These are phyloP conservation scores for Orbilia javanica DNA, from an alignment of 2,329 filamentous ascomycete genomes.

Conservation along the genomic window DNA sequence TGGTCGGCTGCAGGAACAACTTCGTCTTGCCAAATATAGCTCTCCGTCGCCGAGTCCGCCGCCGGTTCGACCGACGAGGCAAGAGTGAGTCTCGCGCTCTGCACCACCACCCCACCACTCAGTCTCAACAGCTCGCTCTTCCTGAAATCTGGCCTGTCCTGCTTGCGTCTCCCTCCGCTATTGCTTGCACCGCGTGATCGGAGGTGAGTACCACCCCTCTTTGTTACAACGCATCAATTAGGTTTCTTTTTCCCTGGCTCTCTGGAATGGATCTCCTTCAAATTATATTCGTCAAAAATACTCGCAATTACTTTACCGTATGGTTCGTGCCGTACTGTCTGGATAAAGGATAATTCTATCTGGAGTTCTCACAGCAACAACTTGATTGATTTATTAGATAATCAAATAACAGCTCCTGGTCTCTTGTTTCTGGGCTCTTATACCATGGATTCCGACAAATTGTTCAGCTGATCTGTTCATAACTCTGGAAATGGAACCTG, in stretches of 20 bases:
- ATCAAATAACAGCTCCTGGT: constrained; percentile 7
- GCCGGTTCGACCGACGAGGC: constrained; percentile 38
- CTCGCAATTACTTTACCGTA: constrained; percentile 15
- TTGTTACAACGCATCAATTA: constrained; percentile 31
- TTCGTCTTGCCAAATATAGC: constrained; percentile 52
- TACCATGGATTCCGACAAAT: constrained; percentile 4
- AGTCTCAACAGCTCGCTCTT: constrained; percentile 8
- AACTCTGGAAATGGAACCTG: constrained; percentile 23
- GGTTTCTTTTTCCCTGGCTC: constrained; percentile 26
- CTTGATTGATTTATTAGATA: background rate
- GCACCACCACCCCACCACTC: constrained; percentile 1
- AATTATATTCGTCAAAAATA: constrained; percentile 15
- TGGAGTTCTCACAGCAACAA: constrained; percentile 5
- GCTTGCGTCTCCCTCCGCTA: constrained; percentile 46
- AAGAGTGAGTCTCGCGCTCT: constrained; percentile 39
- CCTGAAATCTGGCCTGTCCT: constrained; percentile 9
- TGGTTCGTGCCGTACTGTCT: constrained; percentile 1
- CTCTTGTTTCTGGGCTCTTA: constrained; percentile 7
- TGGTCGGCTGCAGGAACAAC: constrained; percentile 54
- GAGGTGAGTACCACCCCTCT: constrained; percentile 51
- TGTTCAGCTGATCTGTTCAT: background rate
- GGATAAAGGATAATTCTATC: constrained; percentile 21
- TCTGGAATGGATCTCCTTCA: constrained; percentile 24
- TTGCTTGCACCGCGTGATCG: constrained; percentile 55
- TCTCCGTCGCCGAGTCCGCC: constrained; percentile 54